Evolutionary conservation across 371 early-diverging fungal species (phyloP), one percentile per base, ranked within the genome.

Genomic region (Mortierella sp.): DNA sequence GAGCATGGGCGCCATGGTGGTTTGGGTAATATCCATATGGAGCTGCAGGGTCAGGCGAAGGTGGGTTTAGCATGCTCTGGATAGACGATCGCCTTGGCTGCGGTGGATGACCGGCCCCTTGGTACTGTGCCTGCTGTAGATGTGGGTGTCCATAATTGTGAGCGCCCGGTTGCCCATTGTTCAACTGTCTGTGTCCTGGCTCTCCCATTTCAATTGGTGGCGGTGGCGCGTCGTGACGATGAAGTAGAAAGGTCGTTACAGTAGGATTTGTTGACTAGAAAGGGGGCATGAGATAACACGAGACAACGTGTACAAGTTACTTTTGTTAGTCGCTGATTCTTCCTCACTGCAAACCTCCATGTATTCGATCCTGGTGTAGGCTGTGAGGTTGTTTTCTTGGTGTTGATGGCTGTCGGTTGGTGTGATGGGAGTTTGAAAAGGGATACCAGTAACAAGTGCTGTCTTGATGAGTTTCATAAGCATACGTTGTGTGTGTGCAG

Each of bases 61-160:
- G 48, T 16, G 86, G 82, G 70, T 85, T 85, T 8, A 85, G 79
- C 82, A 85, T 82, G 70, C 80, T 85, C 70, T 82, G 86, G 47
- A 85, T 82, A 14, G 86, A 85, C 2, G 86, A 77, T 50, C 86
- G 82, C 54, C 84, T 71, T 38, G 81, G 84, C 14, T 77, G 74
- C 8, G 78, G 76, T 19, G 75, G 63, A 55, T 76, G 79, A 19
- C 55, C 77, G 1, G 72, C 31, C 2, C 54, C 70, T 38, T 74
- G 81, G 47, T 74, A 81, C 7, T 68, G 75, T n/a, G 75, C 73
- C 42, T 74, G 77, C 57, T 72, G 74, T 26, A 57, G 78, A n/a
- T 78, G 72, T 10, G 68, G 76, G 16, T 68, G 76, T 38, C 58
- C 44, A 60, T 45, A 60, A 55, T 45, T 58, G 16, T 75, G 75